phyloP scores from a whole-genome alignment of 495 filamentous ascomycete species.

The Talaromyces adpressus region DNA sequence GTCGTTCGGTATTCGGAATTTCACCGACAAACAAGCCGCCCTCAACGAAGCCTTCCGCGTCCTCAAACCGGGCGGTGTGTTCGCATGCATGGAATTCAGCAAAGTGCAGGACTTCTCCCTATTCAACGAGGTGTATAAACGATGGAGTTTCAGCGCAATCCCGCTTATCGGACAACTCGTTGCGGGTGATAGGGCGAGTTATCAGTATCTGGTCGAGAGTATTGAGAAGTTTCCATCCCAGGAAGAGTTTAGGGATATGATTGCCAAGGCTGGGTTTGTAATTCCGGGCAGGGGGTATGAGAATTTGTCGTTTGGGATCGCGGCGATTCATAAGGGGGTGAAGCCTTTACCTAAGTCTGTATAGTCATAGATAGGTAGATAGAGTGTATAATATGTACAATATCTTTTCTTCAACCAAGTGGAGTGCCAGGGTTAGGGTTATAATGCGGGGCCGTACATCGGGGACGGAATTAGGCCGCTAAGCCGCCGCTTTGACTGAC shows the following conservation, averaged over 20 bases:
- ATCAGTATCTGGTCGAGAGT: slow-evolving; percentile 98
- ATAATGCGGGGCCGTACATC: not conserved
- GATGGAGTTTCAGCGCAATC: slow-evolving; percentile 93
- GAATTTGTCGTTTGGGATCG: slow-evolving; percentile 85
- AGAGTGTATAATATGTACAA: not conserved
- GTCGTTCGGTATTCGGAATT: slow-evolving; percentile 96
- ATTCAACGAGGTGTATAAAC: slow-evolving; percentile 83
- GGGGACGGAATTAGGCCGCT: not conserved
- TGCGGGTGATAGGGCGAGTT: slow-evolving; percentile 88
- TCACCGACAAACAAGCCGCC: slow-evolving; percentile 77
- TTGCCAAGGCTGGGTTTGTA: slow-evolving; percentile 79
- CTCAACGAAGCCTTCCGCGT: slow-evolving; percentile 78
- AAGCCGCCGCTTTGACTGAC: not conserved
- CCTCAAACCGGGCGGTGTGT: slow-evolving; percentile 88
- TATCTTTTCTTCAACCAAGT: not conserved
- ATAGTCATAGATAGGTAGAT: not conserved
- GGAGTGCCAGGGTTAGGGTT: not conserved
- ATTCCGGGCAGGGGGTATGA: slow-evolving; percentile 77
- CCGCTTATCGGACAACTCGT: slow-evolving; percentile 93
- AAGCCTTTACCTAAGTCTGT: slow-evolving; percentile 51
- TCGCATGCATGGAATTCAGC: slow-evolving; percentile 94
- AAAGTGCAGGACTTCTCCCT: slow-evolving; percentile 62
- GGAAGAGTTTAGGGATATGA: slow-evolving; percentile 77
- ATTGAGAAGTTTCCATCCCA: slow-evolving; percentile 91
- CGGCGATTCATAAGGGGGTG: slow-evolving; percentile 92